These are phyloP conservation scores for Pleurotus platypus DNA, from an alignment of 768 basidiomycete species.

Conservation along the genomic window DNA sequence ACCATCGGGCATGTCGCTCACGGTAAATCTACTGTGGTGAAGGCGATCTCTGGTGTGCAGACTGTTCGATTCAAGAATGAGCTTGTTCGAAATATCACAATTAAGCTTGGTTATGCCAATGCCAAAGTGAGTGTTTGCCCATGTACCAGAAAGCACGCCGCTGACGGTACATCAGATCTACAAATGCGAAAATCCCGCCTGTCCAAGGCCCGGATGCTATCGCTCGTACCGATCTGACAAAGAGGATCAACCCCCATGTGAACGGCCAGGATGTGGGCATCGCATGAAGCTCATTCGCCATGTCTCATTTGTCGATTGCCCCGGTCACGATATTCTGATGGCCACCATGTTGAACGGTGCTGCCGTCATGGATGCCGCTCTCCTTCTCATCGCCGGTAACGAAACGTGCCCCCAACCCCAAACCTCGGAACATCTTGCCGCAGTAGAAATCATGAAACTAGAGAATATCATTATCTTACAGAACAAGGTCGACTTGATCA, in stretches of 20 bases:
- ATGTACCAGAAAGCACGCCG: background rate
- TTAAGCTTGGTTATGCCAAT: constrained; percentile 98
- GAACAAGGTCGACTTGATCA: constrained; percentile 98
- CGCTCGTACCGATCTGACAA: constrained; percentile 92
- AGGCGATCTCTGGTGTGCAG: constrained; percentile 97
- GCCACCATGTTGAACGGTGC: constrained; percentile 99
- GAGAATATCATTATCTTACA: constrained; percentile 97
- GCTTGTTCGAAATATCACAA: constrained; percentile 97
- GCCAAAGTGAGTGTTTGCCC: constrained; percentile 69
- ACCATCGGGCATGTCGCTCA: constrained; percentile 99
- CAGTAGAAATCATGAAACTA: constrained; percentile 99
- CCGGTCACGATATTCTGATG: constrained; percentile 99
- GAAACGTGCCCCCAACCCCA: constrained; percentile 99
- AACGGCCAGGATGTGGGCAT: constrained; percentile 86
- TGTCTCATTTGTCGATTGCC: constrained; percentile 98
- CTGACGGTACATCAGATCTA: constrained; percentile 69
- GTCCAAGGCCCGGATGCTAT: constrained; percentile 93
- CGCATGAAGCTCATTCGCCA: constrained; percentile 92
- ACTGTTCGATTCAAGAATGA: constrained; percentile 99
- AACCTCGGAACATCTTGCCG: constrained; percentile 97
- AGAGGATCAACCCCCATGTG: constrained; percentile 91
- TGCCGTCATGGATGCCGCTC: constrained; percentile 98
- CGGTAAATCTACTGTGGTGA: constrained; percentile 95
- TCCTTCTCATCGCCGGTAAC: constrained; percentile 94
- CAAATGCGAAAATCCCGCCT: constrained; percentile 92